Evolutionary conservation across 2,329 filamentous ascomycete genomes (phyloP), one percentile per base, ranked within the genome.

Genomic region (Diaporthe australafricana): DNA sequence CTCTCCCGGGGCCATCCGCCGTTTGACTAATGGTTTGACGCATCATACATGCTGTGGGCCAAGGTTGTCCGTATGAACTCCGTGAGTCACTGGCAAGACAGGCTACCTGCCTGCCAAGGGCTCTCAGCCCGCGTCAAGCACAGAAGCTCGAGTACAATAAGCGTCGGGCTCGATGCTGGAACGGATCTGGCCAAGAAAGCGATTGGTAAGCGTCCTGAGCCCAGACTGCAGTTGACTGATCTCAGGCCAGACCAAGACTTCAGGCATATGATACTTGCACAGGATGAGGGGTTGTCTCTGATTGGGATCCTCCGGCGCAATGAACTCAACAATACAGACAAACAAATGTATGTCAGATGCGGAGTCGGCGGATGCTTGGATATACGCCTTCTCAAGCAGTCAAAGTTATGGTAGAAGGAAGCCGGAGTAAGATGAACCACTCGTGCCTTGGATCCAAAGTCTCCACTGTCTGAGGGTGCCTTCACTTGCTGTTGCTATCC

Each of bases 171-270:
- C 60, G 22, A 63, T n/a, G 16, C 27, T 27, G 60, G 27, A 42
- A 42, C 60, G 20, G 45, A 38, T 12, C 42, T 48, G 60, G 30
- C 60, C 42, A 25, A 35, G 60, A 27, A 22, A 22, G 22, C 42
- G 42, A 27, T 32, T 16, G 38, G 38, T 40, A 14, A 12, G 22
- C 20, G 47, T 45, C 27, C 60, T 27, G 30, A 63, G 42, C 27
- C 22, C 42, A 63, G n/a, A 63, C 57, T 35, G 42, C 20, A 63
- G 20, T 48, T 63, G 5, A 25, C 60, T 63, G 60, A 63, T 48
- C 17, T 25, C 20, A 63, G 27, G 20, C 40, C 20, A 32, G 42
- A 35, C 42, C 27, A 8, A 22, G 30, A 48, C 35, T 35, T 48
- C 42, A 35, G 32, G 42, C 42, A 35, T 22, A 35, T 25, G 22